Conservation (phyloP, 768 basidiomycete genomes). For the Rubroboletus satanas region DNA sequence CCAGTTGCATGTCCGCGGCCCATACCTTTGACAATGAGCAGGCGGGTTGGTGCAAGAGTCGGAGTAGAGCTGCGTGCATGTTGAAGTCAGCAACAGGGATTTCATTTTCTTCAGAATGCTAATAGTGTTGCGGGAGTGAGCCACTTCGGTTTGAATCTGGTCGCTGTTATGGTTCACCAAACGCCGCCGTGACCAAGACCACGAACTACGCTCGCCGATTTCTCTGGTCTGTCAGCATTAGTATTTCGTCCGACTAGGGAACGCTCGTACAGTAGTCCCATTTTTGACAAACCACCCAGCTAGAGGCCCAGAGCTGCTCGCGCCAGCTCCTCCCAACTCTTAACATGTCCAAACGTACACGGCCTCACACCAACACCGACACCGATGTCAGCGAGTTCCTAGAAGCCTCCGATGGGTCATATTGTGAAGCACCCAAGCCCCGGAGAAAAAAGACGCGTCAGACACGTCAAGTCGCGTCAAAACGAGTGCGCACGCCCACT, state of each 20-base stretch:
- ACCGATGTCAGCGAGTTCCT: conserved; percentile 12
- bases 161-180: not conserved
- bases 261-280: not conserved
- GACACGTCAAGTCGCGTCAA: conserved; percentile 13
- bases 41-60: not conserved
- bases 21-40: not conserved
- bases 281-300: not conserved
- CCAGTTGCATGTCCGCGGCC: not conserved
- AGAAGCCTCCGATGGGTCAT: conserved; percentile 24
- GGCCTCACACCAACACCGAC: conserved; percentile 8
- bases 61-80: not conserved
- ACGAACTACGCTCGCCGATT: not conserved
- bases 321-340: not conserved
- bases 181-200: not conserved
- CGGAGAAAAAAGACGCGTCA: conserved; percentile 16
- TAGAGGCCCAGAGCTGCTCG: not conserved
- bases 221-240: not conserved
- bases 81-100: not conserved
- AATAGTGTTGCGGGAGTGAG: too few species aligned
- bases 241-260: not conserved
- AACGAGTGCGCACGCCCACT: conserved; percentile 6
- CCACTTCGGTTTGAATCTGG: too few species aligned
- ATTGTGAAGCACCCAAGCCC: conserved; percentile 7
- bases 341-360: conserved; percentile 31
- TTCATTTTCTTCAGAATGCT: not conserved